Evolutionary conservation across 768 basidiomycete species (phyloP).

Genomic region (Boletus sp.): DNA sequence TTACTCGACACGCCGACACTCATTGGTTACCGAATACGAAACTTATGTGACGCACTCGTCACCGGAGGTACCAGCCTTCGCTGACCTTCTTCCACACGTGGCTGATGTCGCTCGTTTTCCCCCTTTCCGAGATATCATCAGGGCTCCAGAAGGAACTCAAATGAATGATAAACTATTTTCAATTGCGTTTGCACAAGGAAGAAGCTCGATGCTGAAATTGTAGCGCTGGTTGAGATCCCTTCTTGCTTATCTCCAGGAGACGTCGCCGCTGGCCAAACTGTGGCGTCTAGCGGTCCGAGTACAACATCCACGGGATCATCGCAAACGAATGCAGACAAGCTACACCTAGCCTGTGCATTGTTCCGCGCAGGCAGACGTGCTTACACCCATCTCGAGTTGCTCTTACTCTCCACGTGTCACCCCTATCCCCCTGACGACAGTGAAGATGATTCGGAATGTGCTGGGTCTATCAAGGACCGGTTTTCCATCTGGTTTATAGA

Average conservation of each 20-base stretch:
- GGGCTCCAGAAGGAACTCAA: not conserved
- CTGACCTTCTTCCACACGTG: not conserved
- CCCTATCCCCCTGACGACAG: accelerated
- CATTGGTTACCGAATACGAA: not conserved
- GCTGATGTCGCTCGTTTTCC: not conserved
- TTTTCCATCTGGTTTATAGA: not conserved
- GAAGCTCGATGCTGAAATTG: slow-evolving; percentile 6
- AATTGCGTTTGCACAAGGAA: slow-evolving; percentile 5
- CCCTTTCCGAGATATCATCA: not conserved
- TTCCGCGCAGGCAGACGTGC: not conserved
- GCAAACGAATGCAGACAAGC: not conserved
- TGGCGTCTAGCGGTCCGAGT: not conserved
- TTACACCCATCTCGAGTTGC: not conserved
- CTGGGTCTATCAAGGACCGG: not conserved
- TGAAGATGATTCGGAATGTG: not conserved
- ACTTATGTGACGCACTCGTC: not conserved
- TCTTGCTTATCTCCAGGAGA: not conserved
- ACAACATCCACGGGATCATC: not conserved
- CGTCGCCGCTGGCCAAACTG: not conserved
- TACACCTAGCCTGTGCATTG: slow-evolving; percentile 9
- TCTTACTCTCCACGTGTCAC: not conserved
- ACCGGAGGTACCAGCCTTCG: not conserved
- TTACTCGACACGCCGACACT: not conserved
- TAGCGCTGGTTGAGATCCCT: not conserved
- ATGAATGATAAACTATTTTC: not conserved